A percentile compares a stretch with the other conserved stretches of the same genome.
These are phyloP conservation scores for Thielaviopsis musarum DNA, from an alignment of 2,329 filamentous ascomycete species.

Conservation along the genomic window DNA sequence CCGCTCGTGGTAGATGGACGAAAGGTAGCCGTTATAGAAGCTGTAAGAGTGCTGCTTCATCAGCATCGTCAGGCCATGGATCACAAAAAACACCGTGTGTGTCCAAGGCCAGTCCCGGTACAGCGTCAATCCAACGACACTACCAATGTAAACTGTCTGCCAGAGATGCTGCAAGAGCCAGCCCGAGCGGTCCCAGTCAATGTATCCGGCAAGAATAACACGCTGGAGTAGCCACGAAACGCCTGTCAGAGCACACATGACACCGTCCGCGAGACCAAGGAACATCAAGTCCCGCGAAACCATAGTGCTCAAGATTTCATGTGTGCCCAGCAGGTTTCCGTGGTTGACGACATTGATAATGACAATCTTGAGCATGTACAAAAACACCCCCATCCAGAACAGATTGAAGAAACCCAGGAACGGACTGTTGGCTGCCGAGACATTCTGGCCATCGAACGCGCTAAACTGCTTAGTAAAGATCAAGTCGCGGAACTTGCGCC, in stretches of 20 bases:
- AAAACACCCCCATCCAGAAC: conserved; percentile 55
- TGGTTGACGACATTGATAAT: conserved; percentile 51
- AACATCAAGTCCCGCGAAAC: conserved; percentile 34
- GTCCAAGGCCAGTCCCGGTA: conserved; percentile 69
- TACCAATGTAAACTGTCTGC: conserved; percentile 47
- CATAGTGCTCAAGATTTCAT: conserved; percentile 59
- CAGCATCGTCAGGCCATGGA: conserved; percentile 58
- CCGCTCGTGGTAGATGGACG: conserved; percentile 37
- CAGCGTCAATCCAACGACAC: conserved; percentile 47
- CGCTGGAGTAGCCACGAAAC: conserved; percentile 51
- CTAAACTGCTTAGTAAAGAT: conserved; percentile 60
- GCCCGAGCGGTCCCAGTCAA: conserved; percentile 51
- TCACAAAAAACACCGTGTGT: conserved; percentile 59
- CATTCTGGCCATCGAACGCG: conserved; percentile 58
- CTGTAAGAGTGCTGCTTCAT: conserved; percentile 76
- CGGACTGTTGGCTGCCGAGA: conserved; percentile 43
- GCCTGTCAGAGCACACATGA: conserved; percentile 49
- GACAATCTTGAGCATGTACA: conserved; percentile 50
- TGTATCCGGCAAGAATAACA: conserved; percentile 36
- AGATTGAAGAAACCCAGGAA: conserved; percentile 69
- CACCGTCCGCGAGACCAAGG: conserved; percentile 45
- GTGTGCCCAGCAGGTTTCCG: conserved; percentile 51
- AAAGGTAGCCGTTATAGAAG: conserved; percentile 63
- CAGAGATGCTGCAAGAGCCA: conserved; percentile 64
- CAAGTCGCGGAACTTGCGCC: conserved; percentile 28